These are phyloP conservation scores for Goffeauzyma gilvescens DNA, from an alignment of 768 basidiomycete species.

Conservation along the genomic window DNA sequence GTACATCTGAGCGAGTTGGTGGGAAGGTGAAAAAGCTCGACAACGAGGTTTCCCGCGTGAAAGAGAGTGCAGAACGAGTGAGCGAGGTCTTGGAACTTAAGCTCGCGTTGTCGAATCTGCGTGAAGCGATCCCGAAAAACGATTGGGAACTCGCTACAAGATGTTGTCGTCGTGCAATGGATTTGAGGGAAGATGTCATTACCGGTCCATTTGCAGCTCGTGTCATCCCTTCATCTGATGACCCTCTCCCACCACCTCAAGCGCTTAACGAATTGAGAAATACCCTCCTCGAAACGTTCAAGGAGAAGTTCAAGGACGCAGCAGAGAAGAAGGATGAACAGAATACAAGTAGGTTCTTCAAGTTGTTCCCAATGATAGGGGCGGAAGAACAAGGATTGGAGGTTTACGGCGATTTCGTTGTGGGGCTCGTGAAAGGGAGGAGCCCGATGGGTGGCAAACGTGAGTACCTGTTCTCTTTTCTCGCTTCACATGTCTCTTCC, in stretches of 20 bases:
- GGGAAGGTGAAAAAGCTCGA: slow-evolving; percentile 73
- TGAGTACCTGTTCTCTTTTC: slow-evolving; percentile 34
- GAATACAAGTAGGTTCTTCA: slow-evolving; percentile 82
- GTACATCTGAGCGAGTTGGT: slow-evolving; percentile 54
- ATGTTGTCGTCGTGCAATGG: slow-evolving; percentile 78
- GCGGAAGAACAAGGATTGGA: slow-evolving; percentile 82
- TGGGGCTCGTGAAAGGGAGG: slow-evolving; percentile 64
- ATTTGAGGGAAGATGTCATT: slow-evolving; percentile 56
- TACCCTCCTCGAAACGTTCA: slow-evolving; percentile 56
- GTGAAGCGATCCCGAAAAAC: slow-evolving; percentile 48
- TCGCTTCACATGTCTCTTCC: slow-evolving; percentile 2
- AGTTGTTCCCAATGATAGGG: slow-evolving; percentile 85
- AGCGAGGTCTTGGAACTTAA: slow-evolving; percentile 89
- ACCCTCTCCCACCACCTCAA: slow-evolving; percentile 66
- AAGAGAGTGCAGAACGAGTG: slow-evolving; percentile 76
- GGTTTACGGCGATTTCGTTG: slow-evolving; percentile 80
- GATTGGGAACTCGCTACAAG: slow-evolving; percentile 94
- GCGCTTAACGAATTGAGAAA: slow-evolving; percentile 58
- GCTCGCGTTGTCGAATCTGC: slow-evolving; percentile 49
- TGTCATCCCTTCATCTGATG: slow-evolving; percentile 75
- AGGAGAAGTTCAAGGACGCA: slow-evolving; percentile 60
- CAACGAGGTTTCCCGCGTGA: slow-evolving; percentile 77
- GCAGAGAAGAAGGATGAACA: slow-evolving; percentile 63
- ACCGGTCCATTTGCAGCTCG: slow-evolving; percentile 67
- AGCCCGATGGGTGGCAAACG: slow-evolving; percentile 66